Conservation (phyloP, 176 grass and related monocot genomes). For the Avena eriantha region DNA sequence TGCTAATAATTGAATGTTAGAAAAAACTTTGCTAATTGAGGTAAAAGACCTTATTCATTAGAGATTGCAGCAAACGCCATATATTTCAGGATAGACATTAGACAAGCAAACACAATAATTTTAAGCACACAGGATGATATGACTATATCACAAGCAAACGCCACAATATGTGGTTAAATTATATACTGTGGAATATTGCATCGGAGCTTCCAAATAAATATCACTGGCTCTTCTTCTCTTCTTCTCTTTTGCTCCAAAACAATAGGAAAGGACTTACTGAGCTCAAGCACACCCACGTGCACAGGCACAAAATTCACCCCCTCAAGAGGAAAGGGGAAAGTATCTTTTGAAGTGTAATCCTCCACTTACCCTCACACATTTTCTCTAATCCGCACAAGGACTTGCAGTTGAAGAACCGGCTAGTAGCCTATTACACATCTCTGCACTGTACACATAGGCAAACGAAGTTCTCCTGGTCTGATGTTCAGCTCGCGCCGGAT, state of each 20-base stretch:
- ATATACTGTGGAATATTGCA: too few relatives aligned
- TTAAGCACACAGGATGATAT: too few relatives aligned
- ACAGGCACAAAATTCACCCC: neutral
- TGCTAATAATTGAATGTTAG: too few relatives aligned
- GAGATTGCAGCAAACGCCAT: too few relatives aligned
- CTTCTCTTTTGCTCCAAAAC: neutral
- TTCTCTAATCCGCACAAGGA: neutral
- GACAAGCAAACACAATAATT: too few relatives aligned
- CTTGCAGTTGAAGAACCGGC: constrained; percentile 36
- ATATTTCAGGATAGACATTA: too few relatives aligned
- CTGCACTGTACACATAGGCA: constrained; percentile 19
- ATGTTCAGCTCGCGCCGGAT: neutral
- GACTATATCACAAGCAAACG: too few relatives aligned
- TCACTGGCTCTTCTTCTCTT: too few relatives aligned
- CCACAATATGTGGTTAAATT: too few relatives aligned
- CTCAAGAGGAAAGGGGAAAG: too few relatives aligned
- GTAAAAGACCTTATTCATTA: too few relatives aligned
- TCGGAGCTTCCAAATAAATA: neutral
- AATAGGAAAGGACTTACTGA: neutral
- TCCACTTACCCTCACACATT: neutral
- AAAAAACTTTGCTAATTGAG: too few relatives aligned
- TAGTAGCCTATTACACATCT: constrained; percentile 23
- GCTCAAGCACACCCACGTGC: neutral
- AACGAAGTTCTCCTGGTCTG: neutral
- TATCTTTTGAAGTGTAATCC: neutral